These are phyloP conservation scores for Multifurca ochricompacta DNA, from an alignment of 768 basidiomycete genomes.

Conservation along the genomic window DNA sequence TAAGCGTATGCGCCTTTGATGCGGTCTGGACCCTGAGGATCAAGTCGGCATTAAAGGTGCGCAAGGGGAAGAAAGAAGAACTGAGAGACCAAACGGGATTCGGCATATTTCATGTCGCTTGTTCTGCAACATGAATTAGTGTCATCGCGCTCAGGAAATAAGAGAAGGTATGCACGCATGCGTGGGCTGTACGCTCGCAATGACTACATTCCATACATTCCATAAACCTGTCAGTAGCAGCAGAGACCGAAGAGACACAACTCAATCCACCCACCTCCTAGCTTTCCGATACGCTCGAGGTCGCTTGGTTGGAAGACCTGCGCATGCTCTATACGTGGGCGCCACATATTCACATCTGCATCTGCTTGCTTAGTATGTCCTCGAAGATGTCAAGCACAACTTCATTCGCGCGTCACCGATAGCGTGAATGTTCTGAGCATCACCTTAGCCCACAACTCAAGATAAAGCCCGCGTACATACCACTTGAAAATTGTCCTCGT, in stretches of 20 bases:
- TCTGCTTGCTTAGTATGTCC: slow-evolving; percentile 30
- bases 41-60: not conserved
- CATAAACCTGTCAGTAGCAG: not conserved
- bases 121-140: slow-evolving; percentile 36
- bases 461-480: slow-evolving; percentile 36
- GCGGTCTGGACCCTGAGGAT: slow-evolving; percentile 62
- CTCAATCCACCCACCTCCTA: slow-evolving; percentile 74
- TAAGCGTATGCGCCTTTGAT: slow-evolving; percentile 90
- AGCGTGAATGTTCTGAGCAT: slow-evolving; percentile 70
- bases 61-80: not conserved
- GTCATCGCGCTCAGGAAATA: not conserved
- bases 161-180: slow-evolving; percentile 56
- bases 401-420: slow-evolving; percentile 87
- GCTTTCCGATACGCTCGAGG: slow-evolving; percentile 53
- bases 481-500: slow-evolving; percentile 74
- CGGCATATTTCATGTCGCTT: slow-evolving; percentile 91
- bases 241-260: not conserved
- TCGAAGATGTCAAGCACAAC: slow-evolving; percentile 81
- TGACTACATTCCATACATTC: slow-evolving; percentile 45
- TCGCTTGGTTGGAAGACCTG: slow-evolving; percentile 77
- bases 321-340: slow-evolving; percentile 88
- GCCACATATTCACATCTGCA: slow-evolving; percentile 36
- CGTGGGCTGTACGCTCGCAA: slow-evolving; percentile 88
- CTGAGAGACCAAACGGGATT: slow-evolving; percentile 55
- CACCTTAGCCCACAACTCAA: not conserved